Conservation (phyloP, 768 basidiomycete species). For the Phaffia tasmanica region DNA sequence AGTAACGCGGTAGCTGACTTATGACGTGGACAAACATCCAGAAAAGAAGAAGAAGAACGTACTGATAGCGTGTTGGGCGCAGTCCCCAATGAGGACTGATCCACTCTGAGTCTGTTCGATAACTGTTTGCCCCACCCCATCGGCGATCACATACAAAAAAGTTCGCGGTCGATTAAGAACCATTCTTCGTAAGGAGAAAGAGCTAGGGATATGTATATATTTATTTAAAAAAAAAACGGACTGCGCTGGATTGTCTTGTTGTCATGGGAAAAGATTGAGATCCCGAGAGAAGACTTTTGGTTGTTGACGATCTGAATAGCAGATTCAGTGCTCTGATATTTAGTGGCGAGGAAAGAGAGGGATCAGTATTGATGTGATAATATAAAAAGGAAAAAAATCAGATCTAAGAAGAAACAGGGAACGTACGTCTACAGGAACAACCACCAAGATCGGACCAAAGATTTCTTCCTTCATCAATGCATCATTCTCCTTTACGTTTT, state of each 20-base stretch:
- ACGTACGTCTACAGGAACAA: slow-evolving; percentile 36
- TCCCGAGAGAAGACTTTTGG: slow-evolving; percentile 33
- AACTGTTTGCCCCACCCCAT: slow-evolving; percentile 2
- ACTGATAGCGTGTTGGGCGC: slow-evolving; percentile 18
- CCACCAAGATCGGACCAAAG: slow-evolving; percentile 37
- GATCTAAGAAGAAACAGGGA: background rate
- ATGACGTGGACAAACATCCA: background rate
- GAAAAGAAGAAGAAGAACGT: background rate
- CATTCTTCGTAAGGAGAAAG: background rate
- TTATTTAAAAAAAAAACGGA: slow-evolving; percentile 22
- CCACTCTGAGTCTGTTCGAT: slow-evolving; percentile 14
- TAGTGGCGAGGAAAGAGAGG: background rate
- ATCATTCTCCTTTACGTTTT: slow-evolving; percentile 27
- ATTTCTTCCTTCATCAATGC: slow-evolving; percentile 35
- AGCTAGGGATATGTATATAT: background rate
- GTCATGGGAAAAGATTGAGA: slow-evolving; percentile 35
- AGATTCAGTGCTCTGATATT: slow-evolving; percentile 31
- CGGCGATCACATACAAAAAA: too few relatives aligned
- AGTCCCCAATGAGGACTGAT: slow-evolving; percentile 17
- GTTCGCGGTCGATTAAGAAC: background rate
- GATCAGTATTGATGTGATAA: background rate
- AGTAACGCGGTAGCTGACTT: background rate
- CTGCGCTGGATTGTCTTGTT: slow-evolving; percentile 32
- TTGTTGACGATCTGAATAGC: slow-evolving; percentile 36
- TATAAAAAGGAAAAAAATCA: background rate